Evolutionary conservation across 2,329 filamentous ascomycete genomes (phyloP).

Genomic region (Neofusicoccum umdonicola): DNA sequence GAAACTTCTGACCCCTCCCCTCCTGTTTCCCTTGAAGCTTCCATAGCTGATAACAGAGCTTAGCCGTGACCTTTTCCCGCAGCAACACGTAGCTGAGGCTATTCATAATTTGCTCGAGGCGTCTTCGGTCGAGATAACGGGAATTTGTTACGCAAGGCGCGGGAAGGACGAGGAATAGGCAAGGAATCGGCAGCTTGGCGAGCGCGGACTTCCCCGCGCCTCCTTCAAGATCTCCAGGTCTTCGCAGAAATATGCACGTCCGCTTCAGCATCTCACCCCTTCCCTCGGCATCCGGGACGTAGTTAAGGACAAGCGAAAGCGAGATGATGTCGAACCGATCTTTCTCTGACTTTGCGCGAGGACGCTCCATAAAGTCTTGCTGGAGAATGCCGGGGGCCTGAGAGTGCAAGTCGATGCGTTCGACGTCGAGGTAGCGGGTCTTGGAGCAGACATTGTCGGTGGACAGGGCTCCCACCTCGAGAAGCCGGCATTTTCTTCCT

Average conservation of each 20-base stretch:
- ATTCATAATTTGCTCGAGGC: conserved; percentile 70
- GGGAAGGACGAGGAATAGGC: conserved; percentile 85
- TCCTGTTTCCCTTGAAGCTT: conserved; percentile 41
- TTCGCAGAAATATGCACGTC: conserved; percentile 32
- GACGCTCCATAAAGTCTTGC: conserved; percentile 91
- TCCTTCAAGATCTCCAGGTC: background rate
- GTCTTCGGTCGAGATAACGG: conserved; percentile 75
- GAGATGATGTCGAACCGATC: conserved; percentile 87
- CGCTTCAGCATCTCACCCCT: conserved; percentile 77
- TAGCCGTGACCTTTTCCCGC: conserved; percentile 71
- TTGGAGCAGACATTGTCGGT: conserved; percentile 79
- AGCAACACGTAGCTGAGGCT: conserved; percentile 69
- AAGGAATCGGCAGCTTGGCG: conserved; percentile 53
- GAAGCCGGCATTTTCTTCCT: conserved; percentile 55
- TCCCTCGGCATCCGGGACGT: conserved; percentile 72
- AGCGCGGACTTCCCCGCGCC: conserved; percentile 16
- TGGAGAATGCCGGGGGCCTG: conserved; percentile 77
- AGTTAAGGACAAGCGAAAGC: conserved; percentile 90
- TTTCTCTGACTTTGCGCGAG: conserved; percentile 60
- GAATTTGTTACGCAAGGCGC: conserved; percentile 87
- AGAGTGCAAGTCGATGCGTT: conserved; percentile 86
- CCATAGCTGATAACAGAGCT: conserved; percentile 91
- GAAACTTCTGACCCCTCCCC: conserved; percentile 45
- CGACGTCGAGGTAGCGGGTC: conserved; percentile 65
- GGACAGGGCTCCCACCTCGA: conserved; percentile 88